Evolutionary conservation across 2,329 filamentous ascomycete genomes (phyloP).

Genomic region (Lecanoromycetidae sp.): DNA sequence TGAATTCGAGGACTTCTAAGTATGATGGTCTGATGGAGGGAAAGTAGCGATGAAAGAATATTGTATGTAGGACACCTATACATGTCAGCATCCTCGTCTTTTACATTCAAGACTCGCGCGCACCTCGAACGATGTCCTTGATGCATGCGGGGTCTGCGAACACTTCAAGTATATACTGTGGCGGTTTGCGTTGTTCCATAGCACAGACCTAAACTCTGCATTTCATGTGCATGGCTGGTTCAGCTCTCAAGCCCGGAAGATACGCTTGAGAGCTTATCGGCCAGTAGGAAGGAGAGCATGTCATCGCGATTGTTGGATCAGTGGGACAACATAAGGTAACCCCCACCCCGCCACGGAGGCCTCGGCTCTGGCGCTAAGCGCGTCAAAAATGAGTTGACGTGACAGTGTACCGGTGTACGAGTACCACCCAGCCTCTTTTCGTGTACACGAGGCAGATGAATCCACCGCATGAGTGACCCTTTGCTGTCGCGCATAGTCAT

Average conservation of each 20-base stretch:
- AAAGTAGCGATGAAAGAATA: constrained; percentile 98
- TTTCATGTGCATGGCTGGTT: not conserved
- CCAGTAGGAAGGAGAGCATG: not conserved
- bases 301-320: too few species aligned
- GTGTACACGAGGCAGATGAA: too few species aligned
- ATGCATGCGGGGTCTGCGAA: constrained; percentile 84
- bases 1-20: constrained; percentile 80
- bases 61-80: constrained; percentile 80
- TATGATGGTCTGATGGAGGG: constrained; percentile 70
- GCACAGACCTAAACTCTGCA: not conserved
- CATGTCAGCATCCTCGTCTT: constrained; percentile 1
- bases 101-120: constrained; percentile 17
- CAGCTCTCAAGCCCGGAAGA: not conserved
- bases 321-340: not conserved
- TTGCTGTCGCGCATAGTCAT: not conserved
- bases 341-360: not conserved
- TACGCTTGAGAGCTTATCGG: not conserved
- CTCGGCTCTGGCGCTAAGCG: not conserved
- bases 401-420: too few species aligned
- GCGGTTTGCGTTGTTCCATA: constrained; percentile 56
- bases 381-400: not conserved
- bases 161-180: constrained; percentile 86
- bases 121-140: constrained; percentile 86
- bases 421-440: too few species aligned
- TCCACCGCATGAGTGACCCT: too few species aligned